Evolutionary conservation across 176 grass and related monocot species (phyloP), one percentile per base, ranked within the genome.

Genomic region (Ensete ventricosum): DNA sequence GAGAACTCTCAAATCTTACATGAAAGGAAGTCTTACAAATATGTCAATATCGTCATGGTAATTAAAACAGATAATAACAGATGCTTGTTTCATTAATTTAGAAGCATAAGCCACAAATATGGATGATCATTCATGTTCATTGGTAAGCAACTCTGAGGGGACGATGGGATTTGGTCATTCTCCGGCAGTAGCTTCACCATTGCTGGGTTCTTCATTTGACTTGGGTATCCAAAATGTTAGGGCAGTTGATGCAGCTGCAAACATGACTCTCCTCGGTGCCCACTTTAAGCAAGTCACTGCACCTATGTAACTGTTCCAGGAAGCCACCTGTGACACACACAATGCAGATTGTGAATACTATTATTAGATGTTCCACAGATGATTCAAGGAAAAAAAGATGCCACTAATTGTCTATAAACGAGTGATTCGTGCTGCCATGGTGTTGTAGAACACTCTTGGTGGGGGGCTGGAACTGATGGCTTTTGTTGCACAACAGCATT

Each of bases 291-390:
- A 86, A 73, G 88, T 91, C 76, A 89, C 87, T 20, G 88, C 86
- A 57, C 95, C 90, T 23, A 99, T 94, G 71, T 99, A 92, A 79
- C 88, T 94, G 71, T 91, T 91, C 95, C 95, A 99, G 80, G 73
- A 86, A 65, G 86, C 86, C 81, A 94, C 80, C 90, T 99, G 83
- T 65, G 60, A 88, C 53, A 81, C 12, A 68, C n/a, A 81, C 12
- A 68, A 16, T 50, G 25, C 67, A 79, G 6, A 6, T 43, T 43
- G 34, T 43, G 34, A 43, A 4, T 43, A 0, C 65, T 59, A 11
- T 77, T 14, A 25, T 25, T 25, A 25, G 24, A 25, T 76, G 54
- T 23, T 62, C 50, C 53, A 76, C 64, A 17, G 11, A 60, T 69
- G 8, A 70, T 55, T 63, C 52, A 76, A 80, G 22, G 24, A 77